Evolutionary conservation across 116 monocot species (phyloP).

Genomic region (Iris pallida): DNA sequence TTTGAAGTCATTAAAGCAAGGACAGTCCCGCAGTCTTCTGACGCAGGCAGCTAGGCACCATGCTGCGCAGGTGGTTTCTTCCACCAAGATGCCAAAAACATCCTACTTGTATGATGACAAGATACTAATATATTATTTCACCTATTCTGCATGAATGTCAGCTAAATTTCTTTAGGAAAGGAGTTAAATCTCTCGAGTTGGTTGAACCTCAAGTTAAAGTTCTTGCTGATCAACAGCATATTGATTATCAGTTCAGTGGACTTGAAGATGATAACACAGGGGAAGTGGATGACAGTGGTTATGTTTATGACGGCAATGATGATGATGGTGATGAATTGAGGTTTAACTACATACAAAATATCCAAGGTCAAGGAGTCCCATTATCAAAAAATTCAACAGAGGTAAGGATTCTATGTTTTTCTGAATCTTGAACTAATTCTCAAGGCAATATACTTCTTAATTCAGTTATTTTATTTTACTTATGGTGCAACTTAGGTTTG

Average conservation of each 20-base stretch:
- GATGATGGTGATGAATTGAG: slow-evolving; percentile 25
- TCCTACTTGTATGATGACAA: background rate
- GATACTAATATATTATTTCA: background rate
- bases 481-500: no score
- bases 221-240: slow-evolving; percentile 63
- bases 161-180: slow-evolving; percentile 78
- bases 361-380: slow-evolving; percentile 16
- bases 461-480: no score
- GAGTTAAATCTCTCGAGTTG: slow-evolving; percentile 58
- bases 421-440: background rate
- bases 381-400: slow-evolving; percentile 22
- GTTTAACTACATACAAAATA: slow-evolving; percentile 31
- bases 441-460: no score
- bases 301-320: slow-evolving; percentile 21
- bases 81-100: background rate
- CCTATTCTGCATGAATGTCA: slow-evolving; percentile 22
- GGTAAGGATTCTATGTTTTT: slow-evolving; percentile 15
- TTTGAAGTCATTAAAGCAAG: slow-evolving; percentile 80
- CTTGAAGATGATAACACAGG: slow-evolving; percentile 56
- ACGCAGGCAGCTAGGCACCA: slow-evolving; percentile 88
- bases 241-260: slow-evolving; percentile 77
- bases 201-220: slow-evolving; percentile 75
- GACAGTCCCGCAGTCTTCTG: slow-evolving; percentile 75
- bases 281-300: slow-evolving; percentile 18
- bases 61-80: slow-evolving; percentile 73